Evolutionary conservation across 2,329 filamentous ascomycete species (phyloP), one percentile per base, ranked within the genome.

Genomic region (Mycosphaerelloides madeirae): DNA sequence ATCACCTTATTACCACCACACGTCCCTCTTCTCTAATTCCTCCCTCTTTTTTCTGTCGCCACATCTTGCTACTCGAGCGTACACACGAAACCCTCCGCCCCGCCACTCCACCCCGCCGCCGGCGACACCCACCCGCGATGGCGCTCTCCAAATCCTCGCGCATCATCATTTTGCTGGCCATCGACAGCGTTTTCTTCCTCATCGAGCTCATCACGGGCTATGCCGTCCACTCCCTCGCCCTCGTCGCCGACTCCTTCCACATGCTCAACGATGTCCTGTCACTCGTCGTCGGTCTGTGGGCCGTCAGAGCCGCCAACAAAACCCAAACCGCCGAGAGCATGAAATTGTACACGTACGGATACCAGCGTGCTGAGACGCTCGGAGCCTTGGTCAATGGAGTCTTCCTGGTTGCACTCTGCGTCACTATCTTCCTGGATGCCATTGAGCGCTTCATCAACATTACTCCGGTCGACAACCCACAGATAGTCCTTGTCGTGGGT

Each of bases 261-360:
- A 98, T 98, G 93, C 76, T 98, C 49, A 98, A 98, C 73, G 93
- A 98, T 79, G 93, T 98, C 58, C 84, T 98, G 49, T 97, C 93
- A 1, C 74, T 98, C 12, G 78, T 84, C 44, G 91, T 98, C 50
- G 93, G 93, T 53, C 70, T 97, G 31, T 98, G 93, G 91, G 93
- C 93, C 41, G 93, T 98, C 43, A 87, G 84, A 51, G 86, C 94
- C 39, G 87, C 90, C 19, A 86, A 86, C 65, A 86, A 84, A 0
- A 76, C 67, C 48, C 94, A 89, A 6, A 45, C 50, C 9, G 49
- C 53, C 8, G 22, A 25, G 9, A 25, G 22, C 22, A 25, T 25
- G 22, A 90, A 95, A 60, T 87, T 85, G 66, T 98, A 93, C 65
- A 96, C 93, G 13, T 98, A 96, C 66, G 93, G 93, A 45, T 98